phyloP scores from a whole-genome alignment of 108 stramenopile species.

The Skeletonema potamos region DNA sequence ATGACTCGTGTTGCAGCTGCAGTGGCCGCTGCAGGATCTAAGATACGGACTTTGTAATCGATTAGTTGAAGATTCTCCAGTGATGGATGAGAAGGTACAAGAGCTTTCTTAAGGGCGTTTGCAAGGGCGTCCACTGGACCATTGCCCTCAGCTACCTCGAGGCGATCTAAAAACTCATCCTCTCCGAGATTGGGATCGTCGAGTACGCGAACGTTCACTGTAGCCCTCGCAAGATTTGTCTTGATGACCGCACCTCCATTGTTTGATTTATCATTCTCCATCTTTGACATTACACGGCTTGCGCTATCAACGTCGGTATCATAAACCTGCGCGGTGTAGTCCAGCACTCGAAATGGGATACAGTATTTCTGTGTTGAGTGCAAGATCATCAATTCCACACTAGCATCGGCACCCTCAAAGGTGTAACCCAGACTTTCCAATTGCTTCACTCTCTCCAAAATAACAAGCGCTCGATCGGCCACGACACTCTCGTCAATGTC shows the following conservation, averaged over 20 bases:
- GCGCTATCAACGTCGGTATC: conserved; percentile 83
- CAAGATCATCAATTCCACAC: conserved; percentile 92
- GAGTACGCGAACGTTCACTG: conserved; percentile 79
- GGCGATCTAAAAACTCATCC: conserved; percentile 52
- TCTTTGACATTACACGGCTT: conserved; percentile 62
- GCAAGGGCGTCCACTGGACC: conserved; percentile 94
- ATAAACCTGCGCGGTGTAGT: conserved; percentile 85
- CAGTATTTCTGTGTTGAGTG: conserved; percentile 86
- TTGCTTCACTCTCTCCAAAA: conserved; percentile 84
- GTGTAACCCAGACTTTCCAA: conserved; percentile 91
- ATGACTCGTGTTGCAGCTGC: conserved; percentile 88
- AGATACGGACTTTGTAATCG: conserved; percentile 95
- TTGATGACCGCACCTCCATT: conserved; percentile 5
- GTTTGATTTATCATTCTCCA: conserved; percentile 9
- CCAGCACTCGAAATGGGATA: conserved; percentile 85
- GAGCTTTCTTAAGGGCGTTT: conserved; percentile 73
- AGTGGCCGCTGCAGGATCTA: conserved; percentile 88
- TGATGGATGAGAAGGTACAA: conserved; percentile 77
- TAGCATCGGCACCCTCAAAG: conserved; percentile 95
- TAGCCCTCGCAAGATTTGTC: conserved; percentile 70
- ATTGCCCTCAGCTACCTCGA: conserved; percentile 89
- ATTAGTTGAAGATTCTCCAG: conserved; percentile 71
- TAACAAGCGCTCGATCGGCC: conserved; percentile 75
- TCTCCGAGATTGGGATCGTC: conserved; percentile 27
- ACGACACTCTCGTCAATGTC: conserved; percentile 33